Evolutionary conservation across 1,139 yeast species (phyloP).

Genomic region (Scheffersomyces lignicola): DNA sequence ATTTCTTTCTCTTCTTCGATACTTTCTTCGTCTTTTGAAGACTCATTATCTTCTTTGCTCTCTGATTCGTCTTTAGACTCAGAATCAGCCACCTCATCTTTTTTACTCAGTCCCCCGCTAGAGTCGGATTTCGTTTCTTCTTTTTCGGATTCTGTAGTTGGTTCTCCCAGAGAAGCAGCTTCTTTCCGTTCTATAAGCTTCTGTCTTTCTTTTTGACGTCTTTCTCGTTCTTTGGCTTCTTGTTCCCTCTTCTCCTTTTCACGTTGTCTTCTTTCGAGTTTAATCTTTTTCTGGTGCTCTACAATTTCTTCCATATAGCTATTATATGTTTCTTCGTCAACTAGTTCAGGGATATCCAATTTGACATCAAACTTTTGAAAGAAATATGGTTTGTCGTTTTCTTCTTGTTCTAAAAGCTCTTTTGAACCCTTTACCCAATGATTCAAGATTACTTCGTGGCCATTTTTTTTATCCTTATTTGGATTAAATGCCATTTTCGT

Average conservation of each 20-base stretch:
- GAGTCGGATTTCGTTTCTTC: not conserved
- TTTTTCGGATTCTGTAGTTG: constrained; percentile 5
- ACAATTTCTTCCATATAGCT: constrained; percentile 44
- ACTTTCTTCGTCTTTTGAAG: constrained; percentile 6
- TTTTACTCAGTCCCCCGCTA: constrained; percentile 3
- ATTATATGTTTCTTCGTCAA: constrained; percentile 63
- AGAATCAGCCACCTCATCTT: not conserved
- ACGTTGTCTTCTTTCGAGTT: constrained; percentile 17
- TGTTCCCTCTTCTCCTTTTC: constrained; percentile 23
- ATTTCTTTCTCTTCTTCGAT: constrained; percentile 8
- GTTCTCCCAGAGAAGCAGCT: too few relatives aligned
- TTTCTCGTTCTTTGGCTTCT: constrained; percentile 13
- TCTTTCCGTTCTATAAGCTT: constrained; percentile 10
- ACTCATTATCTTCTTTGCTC: too few relatives aligned
- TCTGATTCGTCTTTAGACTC: constrained; percentile 5
- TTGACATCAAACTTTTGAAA: constrained; percentile 76
- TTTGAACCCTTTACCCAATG: constrained; percentile 90
- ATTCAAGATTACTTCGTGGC: constrained; percentile 43
- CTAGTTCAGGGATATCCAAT: constrained; percentile 69
- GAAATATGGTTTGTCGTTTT: constrained; percentile 55
- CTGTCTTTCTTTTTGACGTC: constrained; percentile 6
- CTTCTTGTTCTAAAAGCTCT: constrained; percentile 44
- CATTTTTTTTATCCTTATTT: constrained; percentile 52
- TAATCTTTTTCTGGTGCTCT: constrained; percentile 25
- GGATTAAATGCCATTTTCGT: constrained; percentile 58